These are phyloP conservation scores for Lyophyllum semitale DNA, from an alignment of 768 basidiomycete genomes.

Conservation along the genomic window DNA sequence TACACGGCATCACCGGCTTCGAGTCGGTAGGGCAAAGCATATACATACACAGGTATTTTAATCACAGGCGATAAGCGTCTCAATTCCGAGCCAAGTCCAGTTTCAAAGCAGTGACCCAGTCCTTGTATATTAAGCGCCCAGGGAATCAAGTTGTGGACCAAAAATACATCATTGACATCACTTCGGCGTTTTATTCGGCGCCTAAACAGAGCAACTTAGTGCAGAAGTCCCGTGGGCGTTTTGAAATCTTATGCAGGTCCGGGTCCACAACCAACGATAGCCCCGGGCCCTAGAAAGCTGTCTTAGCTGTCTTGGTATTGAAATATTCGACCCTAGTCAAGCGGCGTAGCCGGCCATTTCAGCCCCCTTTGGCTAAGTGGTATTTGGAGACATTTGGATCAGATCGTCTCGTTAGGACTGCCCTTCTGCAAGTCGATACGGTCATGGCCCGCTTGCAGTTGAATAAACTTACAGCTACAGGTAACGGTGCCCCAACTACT, in stretches of 20 bases:
- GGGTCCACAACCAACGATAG: conserved; percentile 1
- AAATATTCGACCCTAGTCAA: background rate
- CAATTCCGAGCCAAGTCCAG: background rate
- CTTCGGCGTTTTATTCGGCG: background rate
- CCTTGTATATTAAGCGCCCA: conserved; percentile 9
- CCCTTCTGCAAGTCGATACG: background rate
- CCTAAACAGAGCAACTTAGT: too few relatives aligned
- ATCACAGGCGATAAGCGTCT: background rate
- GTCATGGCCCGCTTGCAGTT: background rate
- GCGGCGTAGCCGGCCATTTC: conserved; percentile 1
- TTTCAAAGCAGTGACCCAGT: too few relatives aligned
- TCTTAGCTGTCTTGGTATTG: conserved; percentile 1
- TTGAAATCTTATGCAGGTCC: conserved; percentile 3
- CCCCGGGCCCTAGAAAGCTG: background rate
- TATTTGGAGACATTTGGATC: conserved; percentile 5
- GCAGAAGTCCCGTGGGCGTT: background rate
- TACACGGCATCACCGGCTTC: background rate
- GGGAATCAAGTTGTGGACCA: background rate
- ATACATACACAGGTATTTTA: background rate
- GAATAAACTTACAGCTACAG: background rate
- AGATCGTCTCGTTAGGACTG: conserved; percentile 4
- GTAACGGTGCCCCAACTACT: background rate
- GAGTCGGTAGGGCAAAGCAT: background rate
- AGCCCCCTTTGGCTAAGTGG: conserved; percentile 9
- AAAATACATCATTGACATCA: background rate